Evolutionary conservation across 2,329 filamentous ascomycete species (phyloP).

Genomic region (Mycosphaerella sp.): DNA sequence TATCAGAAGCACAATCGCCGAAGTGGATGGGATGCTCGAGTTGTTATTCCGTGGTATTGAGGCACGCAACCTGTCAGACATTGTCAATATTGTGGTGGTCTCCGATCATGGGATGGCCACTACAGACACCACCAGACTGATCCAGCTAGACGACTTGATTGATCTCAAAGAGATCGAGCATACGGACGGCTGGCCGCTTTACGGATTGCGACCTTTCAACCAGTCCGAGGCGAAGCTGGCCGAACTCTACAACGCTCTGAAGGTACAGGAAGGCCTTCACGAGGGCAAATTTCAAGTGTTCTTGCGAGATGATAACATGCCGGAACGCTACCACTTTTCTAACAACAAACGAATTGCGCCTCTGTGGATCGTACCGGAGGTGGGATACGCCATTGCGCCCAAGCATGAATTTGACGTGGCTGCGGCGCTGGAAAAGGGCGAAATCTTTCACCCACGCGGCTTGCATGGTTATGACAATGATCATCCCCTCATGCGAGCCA

Average conservation of each 20-base stretch:
- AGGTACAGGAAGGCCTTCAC: constrained; percentile 51
- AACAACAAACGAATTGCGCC: constrained; percentile 86
- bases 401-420: constrained; percentile 70
- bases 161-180: constrained; percentile 72
- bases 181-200: constrained; percentile 89
- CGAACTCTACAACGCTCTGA: constrained; percentile 55
- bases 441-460: constrained; percentile 71
- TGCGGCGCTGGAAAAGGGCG: constrained; percentile 56
- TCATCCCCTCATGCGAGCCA: constrained; percentile 90
- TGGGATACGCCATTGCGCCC: constrained; percentile 86
- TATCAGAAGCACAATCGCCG: constrained; percentile 67
- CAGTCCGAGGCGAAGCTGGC: constrained; percentile 52
- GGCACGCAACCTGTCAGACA: constrained; percentile 72
- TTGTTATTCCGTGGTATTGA: constrained; percentile 69
- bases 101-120: constrained; percentile 99
- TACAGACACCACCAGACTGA: constrained; percentile 68
- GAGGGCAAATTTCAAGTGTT: constrained; percentile 79
- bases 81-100: constrained; percentile 93
- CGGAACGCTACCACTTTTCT: constrained; percentile 82
- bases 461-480: constrained; percentile 94
- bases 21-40: constrained; percentile 79
- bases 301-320: constrained; percentile 80
- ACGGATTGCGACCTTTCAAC: constrained; percentile 76
- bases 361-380: constrained; percentile 85
- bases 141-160: constrained; percentile 85